These are phyloP conservation scores for Chenopodium suecicum DNA, from an alignment of 148 eudicot genomes.

Conservation along the genomic window DNA sequence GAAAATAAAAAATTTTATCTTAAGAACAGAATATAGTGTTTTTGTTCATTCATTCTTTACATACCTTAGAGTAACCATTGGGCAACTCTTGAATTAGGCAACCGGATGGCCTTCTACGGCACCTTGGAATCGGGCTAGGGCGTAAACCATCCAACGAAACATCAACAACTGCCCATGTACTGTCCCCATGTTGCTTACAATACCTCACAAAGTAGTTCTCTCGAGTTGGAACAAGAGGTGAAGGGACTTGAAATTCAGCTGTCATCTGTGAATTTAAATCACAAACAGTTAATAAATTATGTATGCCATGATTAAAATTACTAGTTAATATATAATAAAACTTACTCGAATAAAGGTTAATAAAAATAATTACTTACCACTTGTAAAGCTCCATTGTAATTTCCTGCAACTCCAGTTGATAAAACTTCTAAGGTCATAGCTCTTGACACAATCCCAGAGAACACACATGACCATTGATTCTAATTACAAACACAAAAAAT, in stretches of 20 bases:
- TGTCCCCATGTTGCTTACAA: constrained; percentile 76
- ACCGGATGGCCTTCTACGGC: constrained; percentile 88
- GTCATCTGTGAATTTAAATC: constrained; percentile 51
- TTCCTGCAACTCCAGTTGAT: constrained; percentile 94
- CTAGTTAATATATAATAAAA: neutral
- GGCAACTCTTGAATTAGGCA: constrained; percentile 83
- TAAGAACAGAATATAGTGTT: neutral
- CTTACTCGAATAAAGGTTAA: neutral
- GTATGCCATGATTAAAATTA: neutral
- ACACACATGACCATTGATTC: constrained; percentile 86
- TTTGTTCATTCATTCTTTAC: neutral
- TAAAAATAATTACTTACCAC: constrained; percentile 46
- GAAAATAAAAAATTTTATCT: neutral
- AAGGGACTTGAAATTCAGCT: constrained; percentile 85
- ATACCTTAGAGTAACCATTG: constrained; percentile 90
- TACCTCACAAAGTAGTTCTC: constrained; percentile 88
- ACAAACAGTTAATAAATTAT: neutral
- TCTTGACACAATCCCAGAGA: constrained; percentile 77
- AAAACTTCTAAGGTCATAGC: constrained; percentile 79
- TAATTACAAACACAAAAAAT: constrained; percentile 12
- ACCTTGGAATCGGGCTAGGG: constrained; percentile 51
- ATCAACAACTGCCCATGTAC: constrained; percentile 91
- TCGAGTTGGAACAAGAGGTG: constrained; percentile 90
- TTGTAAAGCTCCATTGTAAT: constrained; percentile 90
- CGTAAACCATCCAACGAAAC: constrained; percentile 76